phyloP scores from a whole-genome alignment of 192 early-diverging fungal species.

The Backusella tuberculispora region DNA sequence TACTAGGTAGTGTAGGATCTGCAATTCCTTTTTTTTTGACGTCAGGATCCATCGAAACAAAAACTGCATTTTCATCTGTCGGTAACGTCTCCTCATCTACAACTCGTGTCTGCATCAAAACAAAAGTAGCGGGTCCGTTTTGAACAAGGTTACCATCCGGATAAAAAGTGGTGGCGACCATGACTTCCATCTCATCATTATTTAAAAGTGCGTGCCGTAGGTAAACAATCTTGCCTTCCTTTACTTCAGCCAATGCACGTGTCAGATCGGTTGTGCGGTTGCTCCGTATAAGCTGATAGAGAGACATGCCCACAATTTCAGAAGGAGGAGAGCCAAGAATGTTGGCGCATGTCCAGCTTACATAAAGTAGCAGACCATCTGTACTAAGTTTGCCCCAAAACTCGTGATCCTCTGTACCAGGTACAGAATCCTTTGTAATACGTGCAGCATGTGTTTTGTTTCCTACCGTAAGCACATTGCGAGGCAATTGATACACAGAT shows the following conservation, averaged over 20 bases:
- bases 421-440: constrained; percentile 15
- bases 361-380: constrained; percentile 62
- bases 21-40: constrained; percentile 27
- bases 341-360: constrained; percentile 39
- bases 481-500: constrained; percentile 45
- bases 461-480: constrained; percentile 5
- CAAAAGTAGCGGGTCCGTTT: constrained; percentile 29
- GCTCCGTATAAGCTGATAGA: constrained; percentile 47
- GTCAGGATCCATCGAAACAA: constrained; percentile 27
- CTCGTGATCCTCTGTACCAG: constrained; percentile 44
- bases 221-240: constrained; percentile 41
- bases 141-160: constrained; percentile 33
- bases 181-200: constrained; percentile 38
- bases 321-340: constrained; percentile 37
- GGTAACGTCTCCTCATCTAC: constrained; percentile 5
- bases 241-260: constrained; percentile 41
- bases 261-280: constrained; percentile 50
- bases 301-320: constrained; percentile 45
- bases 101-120: constrained; percentile 36
- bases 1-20: background rate
- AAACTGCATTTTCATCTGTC: constrained; percentile 4
- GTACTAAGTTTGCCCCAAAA: constrained; percentile 65
- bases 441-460: constrained; percentile 1
- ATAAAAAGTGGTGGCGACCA: constrained; percentile 44
- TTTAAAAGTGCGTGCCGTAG: constrained; percentile 42